Evolutionary conservation across 495 filamentous ascomycete species (phyloP).

Genomic region (Jackrogersella minutella): DNA sequence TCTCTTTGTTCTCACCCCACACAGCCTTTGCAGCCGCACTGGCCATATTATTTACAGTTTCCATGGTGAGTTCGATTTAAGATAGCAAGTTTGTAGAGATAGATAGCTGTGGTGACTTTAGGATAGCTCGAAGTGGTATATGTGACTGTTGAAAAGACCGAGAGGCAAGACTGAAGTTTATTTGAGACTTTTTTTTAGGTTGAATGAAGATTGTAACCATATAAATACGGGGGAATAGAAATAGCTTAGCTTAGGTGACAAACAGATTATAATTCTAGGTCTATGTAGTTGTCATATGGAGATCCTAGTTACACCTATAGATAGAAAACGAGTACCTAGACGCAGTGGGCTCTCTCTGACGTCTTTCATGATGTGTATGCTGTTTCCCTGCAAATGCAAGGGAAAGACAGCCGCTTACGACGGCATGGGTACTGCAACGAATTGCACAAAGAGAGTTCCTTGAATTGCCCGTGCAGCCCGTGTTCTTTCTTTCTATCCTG

Average conservation of each 20-base stretch:
- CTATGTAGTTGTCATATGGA: conserved; percentile 33
- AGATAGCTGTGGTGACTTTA: neutral
- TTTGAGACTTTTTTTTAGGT: conserved; percentile 8
- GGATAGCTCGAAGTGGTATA: neutral
- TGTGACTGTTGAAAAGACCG: conserved; percentile 20
- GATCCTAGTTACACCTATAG: conserved; percentile 18
- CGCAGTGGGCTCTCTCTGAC: conserved; percentile 22
- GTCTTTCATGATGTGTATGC: conserved; percentile 33
- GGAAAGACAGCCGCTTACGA: conserved; percentile 16
- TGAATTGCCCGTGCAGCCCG: conserved; percentile 4
- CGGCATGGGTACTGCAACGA: neutral
- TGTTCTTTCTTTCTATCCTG: conserved; percentile 4
- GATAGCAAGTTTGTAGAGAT: neutral
- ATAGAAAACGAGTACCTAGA: neutral
- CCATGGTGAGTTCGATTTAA: conserved; percentile 50
- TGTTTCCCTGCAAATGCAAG: conserved; percentile 13
- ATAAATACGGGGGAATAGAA: conserved; percentile 27
- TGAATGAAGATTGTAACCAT: too few relatives aligned
- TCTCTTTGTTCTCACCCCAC: conserved; percentile 54
- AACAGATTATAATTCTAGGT: conserved; percentile 1
- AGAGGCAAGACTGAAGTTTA: neutral
- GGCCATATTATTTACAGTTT: conserved; percentile 61
- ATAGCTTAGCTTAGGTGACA: conserved; percentile 4
- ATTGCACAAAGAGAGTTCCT: conserved; percentile 17
- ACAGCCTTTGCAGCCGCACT: conserved; percentile 57